Conservation (phyloP, 2,329 filamentous ascomycete species). For the Nemania abortiva region DNA sequence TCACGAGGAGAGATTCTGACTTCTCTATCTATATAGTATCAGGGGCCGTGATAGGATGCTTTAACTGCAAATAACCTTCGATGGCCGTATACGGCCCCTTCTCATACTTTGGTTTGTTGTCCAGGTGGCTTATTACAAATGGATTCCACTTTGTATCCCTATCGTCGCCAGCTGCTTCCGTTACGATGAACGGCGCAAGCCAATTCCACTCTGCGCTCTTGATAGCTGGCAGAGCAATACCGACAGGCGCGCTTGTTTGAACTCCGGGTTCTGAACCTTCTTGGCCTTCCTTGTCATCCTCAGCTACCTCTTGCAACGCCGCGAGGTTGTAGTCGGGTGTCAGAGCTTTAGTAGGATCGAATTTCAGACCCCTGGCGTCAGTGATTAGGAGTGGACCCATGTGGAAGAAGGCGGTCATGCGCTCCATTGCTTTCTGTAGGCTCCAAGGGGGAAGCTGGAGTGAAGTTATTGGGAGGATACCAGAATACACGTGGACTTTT, state of each 20-base stretch:
- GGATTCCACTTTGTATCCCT: not conserved
- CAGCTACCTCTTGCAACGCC: not conserved
- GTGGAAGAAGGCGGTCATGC: constrained; percentile 13
- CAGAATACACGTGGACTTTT: not conserved
- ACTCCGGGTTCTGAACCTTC: not conserved
- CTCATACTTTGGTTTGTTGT: not conserved
- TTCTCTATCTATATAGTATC: too few species aligned
- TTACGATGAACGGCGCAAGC: not conserved
- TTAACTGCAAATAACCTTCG: constrained; percentile 5
- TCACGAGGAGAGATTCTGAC: too few species aligned
- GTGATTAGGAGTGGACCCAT: not conserved
- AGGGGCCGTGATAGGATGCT: not conserved
- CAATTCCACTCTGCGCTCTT: not conserved
- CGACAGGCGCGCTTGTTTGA: not conserved
- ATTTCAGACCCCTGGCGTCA: not conserved
- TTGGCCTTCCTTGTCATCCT: not conserved
- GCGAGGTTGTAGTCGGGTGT: not conserved
- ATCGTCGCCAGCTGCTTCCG: not conserved
- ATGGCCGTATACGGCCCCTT: not conserved
- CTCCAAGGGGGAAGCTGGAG: not conserved
- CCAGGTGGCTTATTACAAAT: not conserved
- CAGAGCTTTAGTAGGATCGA: not conserved
- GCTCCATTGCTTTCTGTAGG: not conserved
- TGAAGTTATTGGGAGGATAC: not conserved
- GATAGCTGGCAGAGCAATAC: not conserved